These are phyloP conservation scores for Carex sylvatica DNA, from an alignment of 202 grass and related monocot species.

Conservation along the genomic window DNA sequence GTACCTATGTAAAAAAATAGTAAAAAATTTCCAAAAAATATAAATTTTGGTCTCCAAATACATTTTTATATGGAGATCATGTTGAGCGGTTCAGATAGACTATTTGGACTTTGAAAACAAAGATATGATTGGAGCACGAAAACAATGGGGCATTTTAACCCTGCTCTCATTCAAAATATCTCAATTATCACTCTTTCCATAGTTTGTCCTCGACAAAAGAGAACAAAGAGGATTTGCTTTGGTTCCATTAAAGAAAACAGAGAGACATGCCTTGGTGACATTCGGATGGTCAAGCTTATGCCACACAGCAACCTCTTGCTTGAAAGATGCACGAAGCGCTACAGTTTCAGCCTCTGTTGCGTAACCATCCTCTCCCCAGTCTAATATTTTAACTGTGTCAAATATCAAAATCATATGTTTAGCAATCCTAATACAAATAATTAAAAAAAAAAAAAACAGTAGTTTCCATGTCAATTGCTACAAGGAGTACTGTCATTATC, in stretches of 20 bases:
- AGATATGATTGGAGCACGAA: too few relatives aligned
- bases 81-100: too few relatives aligned
- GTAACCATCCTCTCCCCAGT: constrained; percentile 78
- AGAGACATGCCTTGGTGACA: constrained; percentile 65
- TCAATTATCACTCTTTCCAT: not conserved
- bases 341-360: constrained; percentile 51
- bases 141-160: too few relatives aligned
- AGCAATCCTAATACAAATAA: not conserved
- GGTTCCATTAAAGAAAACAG: not conserved
- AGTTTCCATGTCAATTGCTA: not conserved
- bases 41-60: too few relatives aligned
- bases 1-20: too few relatives aligned
- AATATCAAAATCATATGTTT: constrained; percentile 22
- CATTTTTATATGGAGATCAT: too few relatives aligned
- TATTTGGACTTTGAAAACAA: too few relatives aligned
- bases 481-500: not conserved
- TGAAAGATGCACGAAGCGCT: constrained; percentile 51
- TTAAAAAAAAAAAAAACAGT: not conserved
- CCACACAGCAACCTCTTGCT: constrained; percentile 84
- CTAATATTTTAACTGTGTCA: constrained; percentile 72
- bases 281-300: constrained; percentile 72
- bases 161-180: not conserved
- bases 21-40: too few relatives aligned
- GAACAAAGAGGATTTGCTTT: not conserved
- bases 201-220: not conserved